These are phyloP conservation scores for Echinosophora koreensis DNA, from an alignment of 306 rosid species.

Conservation along the genomic window DNA sequence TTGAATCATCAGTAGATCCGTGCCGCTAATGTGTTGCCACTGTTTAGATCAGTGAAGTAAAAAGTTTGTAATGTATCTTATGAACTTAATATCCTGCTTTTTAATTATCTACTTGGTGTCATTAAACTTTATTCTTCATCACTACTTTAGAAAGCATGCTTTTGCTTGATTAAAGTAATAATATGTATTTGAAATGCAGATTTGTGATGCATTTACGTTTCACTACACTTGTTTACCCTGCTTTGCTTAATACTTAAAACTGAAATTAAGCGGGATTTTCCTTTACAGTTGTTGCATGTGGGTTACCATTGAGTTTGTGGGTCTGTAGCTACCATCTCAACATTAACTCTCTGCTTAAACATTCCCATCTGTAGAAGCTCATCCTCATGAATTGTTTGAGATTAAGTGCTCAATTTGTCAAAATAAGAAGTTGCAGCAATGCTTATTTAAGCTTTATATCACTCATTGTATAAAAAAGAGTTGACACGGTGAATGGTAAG, in stretches of 20 bases:
- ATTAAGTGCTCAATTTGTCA: slow-evolving; percentile 13
- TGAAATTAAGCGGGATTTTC: not conserved
- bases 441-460: slow-evolving; percentile 32
- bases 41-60: slow-evolving; percentile 6
- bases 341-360: not conserved
- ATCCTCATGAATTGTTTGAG: slow-evolving; percentile 20
- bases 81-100: not conserved
- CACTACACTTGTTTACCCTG: slow-evolving; percentile 19
- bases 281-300: not conserved
- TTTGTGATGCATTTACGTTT: slow-evolving; percentile 36
- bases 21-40: not conserved
- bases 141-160: not conserved
- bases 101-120: not conserved
- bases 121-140: not conserved
- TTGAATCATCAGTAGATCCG: slow-evolving; percentile 24
- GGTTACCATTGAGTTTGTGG: not conserved
- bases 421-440: slow-evolving; percentile 6
- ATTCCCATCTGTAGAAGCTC: not conserved
- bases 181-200: slow-evolving; percentile 4
- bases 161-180: not conserved
- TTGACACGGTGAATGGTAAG: slow-evolving; percentile 16
- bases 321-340: not conserved
- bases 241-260: slow-evolving; percentile 16
- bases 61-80: slow-evolving; percentile 16
- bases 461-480: slow-evolving; percentile 33